A percentile compares a stretch with the other conserved stretches of the same genome.
Conservation (phyloP, 495 filamentous ascomycete genomes). For the Penicillium soppii region DNA sequence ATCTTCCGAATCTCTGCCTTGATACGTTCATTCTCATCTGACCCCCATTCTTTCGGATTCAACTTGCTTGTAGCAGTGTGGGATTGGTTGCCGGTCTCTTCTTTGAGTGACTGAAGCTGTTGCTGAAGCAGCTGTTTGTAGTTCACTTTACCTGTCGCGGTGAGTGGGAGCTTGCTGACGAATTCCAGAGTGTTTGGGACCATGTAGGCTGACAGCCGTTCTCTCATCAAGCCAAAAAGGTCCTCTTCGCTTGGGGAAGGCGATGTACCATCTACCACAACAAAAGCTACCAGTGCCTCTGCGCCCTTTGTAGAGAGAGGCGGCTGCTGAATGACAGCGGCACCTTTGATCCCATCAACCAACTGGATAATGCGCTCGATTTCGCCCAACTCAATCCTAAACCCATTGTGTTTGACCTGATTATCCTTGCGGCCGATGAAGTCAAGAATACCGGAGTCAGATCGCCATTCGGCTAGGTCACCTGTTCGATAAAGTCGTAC, state of each 20-base stretch:
- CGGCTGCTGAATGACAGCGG: not conserved
- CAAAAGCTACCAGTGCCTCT: not conserved
- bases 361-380: slow-evolving; percentile 20
- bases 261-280: too few species aligned
- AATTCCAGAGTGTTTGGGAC: not conserved
- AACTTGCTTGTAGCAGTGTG: too few species aligned
- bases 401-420: slow-evolving; percentile 41
- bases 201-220: not conserved
- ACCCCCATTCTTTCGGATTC: too few species aligned
- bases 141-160: not conserved
- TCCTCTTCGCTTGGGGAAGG: too few species aligned
- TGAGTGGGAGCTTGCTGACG: not conserved
- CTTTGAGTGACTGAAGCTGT: not conserved
- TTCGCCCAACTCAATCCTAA: slow-evolving; percentile 44
- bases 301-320: not conserved
- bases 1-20: not conserved
- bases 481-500: slow-evolving; percentile 16
- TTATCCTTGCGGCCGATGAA: slow-evolving; percentile 39
- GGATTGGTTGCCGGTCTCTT: too few species aligned
- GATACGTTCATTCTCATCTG: too few species aligned
- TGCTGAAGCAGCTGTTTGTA: not conserved
- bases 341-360: too few species aligned
- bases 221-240: not conserved
- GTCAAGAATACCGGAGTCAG: slow-evolving; percentile 27
- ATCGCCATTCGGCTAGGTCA: slow-evolving; percentile 28